Evolutionary conservation across 495 filamentous ascomycete genomes (phyloP).

Genomic region (Achaetomiella virescens): DNA sequence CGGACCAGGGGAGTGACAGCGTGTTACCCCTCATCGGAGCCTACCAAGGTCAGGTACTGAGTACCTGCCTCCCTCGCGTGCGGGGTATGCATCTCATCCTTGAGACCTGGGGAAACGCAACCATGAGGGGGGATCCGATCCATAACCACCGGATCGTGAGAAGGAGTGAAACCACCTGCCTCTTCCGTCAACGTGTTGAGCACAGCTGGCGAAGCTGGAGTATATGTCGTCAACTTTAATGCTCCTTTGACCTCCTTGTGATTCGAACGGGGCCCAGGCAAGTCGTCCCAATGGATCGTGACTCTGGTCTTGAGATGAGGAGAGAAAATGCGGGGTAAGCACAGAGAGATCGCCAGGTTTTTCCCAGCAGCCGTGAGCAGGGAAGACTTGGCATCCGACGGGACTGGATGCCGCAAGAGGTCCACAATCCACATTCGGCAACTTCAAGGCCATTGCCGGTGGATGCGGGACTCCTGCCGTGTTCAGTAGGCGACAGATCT

Average conservation of each 20-base stretch:
- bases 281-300: neutral
- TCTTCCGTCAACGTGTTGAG: constrained; percentile 6
- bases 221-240: constrained; percentile 7
- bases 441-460: constrained; percentile 6
- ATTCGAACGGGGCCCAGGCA: neutral
- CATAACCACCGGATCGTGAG: constrained; percentile 14
- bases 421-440: constrained; percentile 10
- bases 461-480: constrained; percentile 1
- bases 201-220: neutral
- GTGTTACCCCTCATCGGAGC: neutral
- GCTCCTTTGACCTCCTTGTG: neutral
- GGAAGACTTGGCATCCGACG: constrained; percentile 12
- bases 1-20: constrained; percentile 7
- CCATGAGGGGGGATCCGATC: neutral
- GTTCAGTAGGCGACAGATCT: constrained; percentile 1
- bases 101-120: constrained; percentile 1
- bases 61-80: constrained; percentile 7
- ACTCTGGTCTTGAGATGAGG: constrained; percentile 6
- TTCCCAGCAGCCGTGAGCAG: neutral
- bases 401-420: constrained; percentile 5
- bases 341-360: neutral
- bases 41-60: constrained; percentile 8
- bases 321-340: constrained; percentile 14
- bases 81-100: constrained; percentile 11
- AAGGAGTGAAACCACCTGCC: constrained; percentile 16